Base-by-base conservation (phyloP, 257 asterid genomes). In the Perilla frutescens region DNA sequence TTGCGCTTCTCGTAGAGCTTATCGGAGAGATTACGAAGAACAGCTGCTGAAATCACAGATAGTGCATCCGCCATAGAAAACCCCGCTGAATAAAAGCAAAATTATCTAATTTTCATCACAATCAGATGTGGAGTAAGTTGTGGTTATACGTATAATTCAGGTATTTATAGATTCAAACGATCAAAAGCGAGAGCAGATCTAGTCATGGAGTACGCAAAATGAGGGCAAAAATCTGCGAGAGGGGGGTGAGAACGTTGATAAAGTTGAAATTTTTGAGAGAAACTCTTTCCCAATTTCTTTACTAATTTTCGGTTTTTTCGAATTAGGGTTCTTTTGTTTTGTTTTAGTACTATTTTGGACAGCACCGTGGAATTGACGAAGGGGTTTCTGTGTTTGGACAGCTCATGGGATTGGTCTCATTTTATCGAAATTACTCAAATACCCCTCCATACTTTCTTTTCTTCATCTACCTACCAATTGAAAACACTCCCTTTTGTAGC, bases 1-100 rank as follows among this genome's bases (percentile, higher is more conserved):
- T 91, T 94, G 20, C 99, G 93, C 88, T 94, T 94, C 84, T 94
- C 99, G 67, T 94, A 94, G 48, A 94, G 92, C 87, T 94, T 94
- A 77, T 94, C 99, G 64, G 97, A 91, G 74, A 94, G 90, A 85
- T 90, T 94, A 36, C 99, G 96, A 53, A 94, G 87, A 72, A 91
- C 96, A 49, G 97, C 87, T 9, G 97, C 87, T 5, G 99, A 95
- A 86, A 94, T 81, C 73, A 87, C 78, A 40, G 96, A 84, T 45
- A 87, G 84, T 55, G 82, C 92, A 68, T 94, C 99, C 83, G 95
- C 95, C 97, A 91, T 91, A 20, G 83, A 72, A 80, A 85, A 80
- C 49, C 83, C 86, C 85, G 72, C 80, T 79, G 72, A 63, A 74
- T 40, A 54, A 69, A 50, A 41, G 56, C 66, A 45, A 34, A 48